Base-by-base conservation (phyloP, 495 filamentous ascomycete genomes). In the Aspergillus egyptiacus region DNA sequence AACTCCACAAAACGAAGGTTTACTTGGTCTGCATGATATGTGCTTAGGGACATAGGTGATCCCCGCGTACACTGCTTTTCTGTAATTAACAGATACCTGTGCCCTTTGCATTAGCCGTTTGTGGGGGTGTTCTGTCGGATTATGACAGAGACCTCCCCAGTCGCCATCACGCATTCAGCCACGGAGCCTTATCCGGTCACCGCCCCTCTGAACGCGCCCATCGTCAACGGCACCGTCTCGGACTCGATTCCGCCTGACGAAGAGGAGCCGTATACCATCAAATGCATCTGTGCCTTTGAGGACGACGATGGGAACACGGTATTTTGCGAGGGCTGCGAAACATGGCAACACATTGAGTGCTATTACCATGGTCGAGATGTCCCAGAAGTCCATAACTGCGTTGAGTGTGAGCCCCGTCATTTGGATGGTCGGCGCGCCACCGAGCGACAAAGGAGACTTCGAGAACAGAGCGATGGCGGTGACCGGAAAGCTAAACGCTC, bases 241-340 rank as follows among this genome's bases (percentile, higher is more conserved):
- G 75, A 79, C 50, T 71, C 72, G 54, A 65, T 67, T 61, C 67
- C 74, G 54, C 70, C 77, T 62, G 76, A 78, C 48, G 88, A 91
- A 55, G 87, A 94, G 66, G 89, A 95, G 64, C 86, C 87, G 36
- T 95, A 91, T 65, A 93, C 86, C 57, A 99, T 99, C 74, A 94
- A 91, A 75, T 99, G 93, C 78, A 91, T 97, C 56, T 99, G 93
- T 70, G 77, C 82, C 59, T 96, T 82, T 63, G 57, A 79, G 59
- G 90, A 95, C 73, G 93, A 97, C 76, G 93, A 99, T 74, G 93
- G 94, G 60, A 89, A 85, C 65, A 99, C 94, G 48, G 93, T 99
- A 47, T 87, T 86, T 69, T 99, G 93, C 77, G 93, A 99, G 63
- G 73, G 71, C 48, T 99, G 93, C 70, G 86, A 95, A 62, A 94